Percentiles rank a stretch among this genome's conserved stretches.
These are phyloP conservation scores for Sorghum bicolor DNA, from an alignment of 176 grass and related monocot genomes.

Conservation along the genomic window Sorghum_bicolor_NCBIv3 NC_012878.2:53020501-53021000, in stretches of 20 bases:
- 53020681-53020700: conserved; percentile 49
- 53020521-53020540: conserved; percentile 59
- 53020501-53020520: conserved; percentile 80
- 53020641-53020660: conserved; percentile 71
- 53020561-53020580: conserved; percentile 74
- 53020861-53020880: conserved; percentile 2
- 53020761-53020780: conserved; percentile 4
- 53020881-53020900: background rate
- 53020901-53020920: background rate
- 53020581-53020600: conserved; percentile 73
- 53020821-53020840: conserved; percentile 39
- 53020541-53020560: conserved; percentile 46
- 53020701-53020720: conserved; percentile 39
- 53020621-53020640: conserved; percentile 71
- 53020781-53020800: conserved; percentile 29
- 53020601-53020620: conserved; percentile 73
- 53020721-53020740: conserved; percentile 29
- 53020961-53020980: conserved; percentile 11
- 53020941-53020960: conserved; percentile 1
- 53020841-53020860: conserved; percentile 9
- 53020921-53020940: conserved; percentile 3
- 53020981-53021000: background rate
- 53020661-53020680: conserved; percentile 66
- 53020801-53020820: conserved; percentile 4
- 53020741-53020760: conserved; percentile 38